These are phyloP conservation scores for Ogataea nonfermentans DNA, from an alignment of 805 yeast genomes.

Conservation along the genomic window DNA sequence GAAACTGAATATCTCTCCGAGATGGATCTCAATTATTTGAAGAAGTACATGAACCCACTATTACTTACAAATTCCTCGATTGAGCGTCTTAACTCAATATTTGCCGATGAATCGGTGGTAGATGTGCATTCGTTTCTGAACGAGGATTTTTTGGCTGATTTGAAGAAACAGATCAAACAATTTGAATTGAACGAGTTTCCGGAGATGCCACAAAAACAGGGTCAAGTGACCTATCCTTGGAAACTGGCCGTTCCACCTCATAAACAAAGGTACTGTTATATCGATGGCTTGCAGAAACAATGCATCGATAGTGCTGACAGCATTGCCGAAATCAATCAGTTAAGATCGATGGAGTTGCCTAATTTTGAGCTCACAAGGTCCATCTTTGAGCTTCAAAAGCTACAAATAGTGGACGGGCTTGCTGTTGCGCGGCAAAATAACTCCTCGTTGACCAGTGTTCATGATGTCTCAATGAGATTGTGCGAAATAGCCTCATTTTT, in stretches of 20 bases:
- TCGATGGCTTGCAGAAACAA: conserved; percentile 57
- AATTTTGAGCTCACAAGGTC: conserved; percentile 42
- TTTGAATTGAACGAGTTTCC: conserved; percentile 56
- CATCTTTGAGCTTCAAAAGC: conserved; percentile 12
- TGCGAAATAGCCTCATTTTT: conserved; percentile 57
- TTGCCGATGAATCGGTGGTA: conserved; percentile 66
- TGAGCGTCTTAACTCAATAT: conserved; percentile 44
- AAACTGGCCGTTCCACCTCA: conserved; percentile 91
- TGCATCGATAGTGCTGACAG: conserved; percentile 33
- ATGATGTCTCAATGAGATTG: conserved; percentile 36
- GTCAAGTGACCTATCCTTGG: conserved; percentile 74
- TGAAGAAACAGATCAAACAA: conserved; percentile 49
- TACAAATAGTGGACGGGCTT: not conserved
- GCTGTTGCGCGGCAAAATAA: conserved; percentile 13
- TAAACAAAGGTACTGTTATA: conserved; percentile 80
- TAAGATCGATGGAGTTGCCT: conserved; percentile 47
- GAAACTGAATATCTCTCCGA: conserved; percentile 5
- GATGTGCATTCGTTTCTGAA: conserved; percentile 65
- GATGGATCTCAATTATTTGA: conserved; percentile 49
- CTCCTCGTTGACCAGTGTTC: conserved; percentile 15
- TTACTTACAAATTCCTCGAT: conserved; percentile 44
- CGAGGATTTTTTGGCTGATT: conserved; percentile 45
- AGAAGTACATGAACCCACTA: conserved; percentile 53
- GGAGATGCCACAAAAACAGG: conserved; percentile 53
- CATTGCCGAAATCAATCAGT: conserved; percentile 33